These are phyloP conservation scores for Coix lacrymajobi DNA, from an alignment of 176 grass and related monocot genomes.

Conservation along the genomic window DNA sequence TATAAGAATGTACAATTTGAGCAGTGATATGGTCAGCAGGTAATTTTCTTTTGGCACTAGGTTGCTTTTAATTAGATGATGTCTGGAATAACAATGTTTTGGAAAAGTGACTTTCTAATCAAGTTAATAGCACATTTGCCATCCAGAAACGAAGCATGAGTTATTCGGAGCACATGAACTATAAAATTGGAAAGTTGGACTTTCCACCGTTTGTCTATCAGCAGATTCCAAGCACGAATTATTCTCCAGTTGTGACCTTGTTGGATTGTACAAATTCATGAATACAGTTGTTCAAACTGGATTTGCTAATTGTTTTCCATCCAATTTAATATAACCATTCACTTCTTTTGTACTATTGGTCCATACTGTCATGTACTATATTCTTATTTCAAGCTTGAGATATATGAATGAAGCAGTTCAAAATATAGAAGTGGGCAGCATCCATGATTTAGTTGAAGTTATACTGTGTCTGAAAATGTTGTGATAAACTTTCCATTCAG, in stretches of 20 bases:
- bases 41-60: conserved; percentile 21
- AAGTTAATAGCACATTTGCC: not conserved
- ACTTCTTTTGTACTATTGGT: not conserved
- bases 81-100: not conserved
- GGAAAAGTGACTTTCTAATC: not conserved
- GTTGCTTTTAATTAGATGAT: not conserved
- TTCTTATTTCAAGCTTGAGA: conserved; percentile 16
- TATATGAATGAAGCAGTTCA: not conserved
- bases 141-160: not conserved
- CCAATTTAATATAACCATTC: not conserved
- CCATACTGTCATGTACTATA: not conserved
- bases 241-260: not conserved
- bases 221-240: not conserved
- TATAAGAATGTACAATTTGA: conserved; percentile 90
- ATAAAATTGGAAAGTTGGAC: not conserved
- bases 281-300: not conserved
- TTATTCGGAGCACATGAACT: not conserved
- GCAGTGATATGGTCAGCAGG: conserved; percentile 57
- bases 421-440: not conserved
- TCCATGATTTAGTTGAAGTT: not conserved
- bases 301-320: not conserved
- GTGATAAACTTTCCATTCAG: conserved; percentile 50
- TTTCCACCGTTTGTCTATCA: not conserved
- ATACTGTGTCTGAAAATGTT: not conserved
- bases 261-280: not conserved